phyloP scores from a whole-genome alignment of 1,284 basidiomycete species.

The Omphalotus olearius region DNA sequence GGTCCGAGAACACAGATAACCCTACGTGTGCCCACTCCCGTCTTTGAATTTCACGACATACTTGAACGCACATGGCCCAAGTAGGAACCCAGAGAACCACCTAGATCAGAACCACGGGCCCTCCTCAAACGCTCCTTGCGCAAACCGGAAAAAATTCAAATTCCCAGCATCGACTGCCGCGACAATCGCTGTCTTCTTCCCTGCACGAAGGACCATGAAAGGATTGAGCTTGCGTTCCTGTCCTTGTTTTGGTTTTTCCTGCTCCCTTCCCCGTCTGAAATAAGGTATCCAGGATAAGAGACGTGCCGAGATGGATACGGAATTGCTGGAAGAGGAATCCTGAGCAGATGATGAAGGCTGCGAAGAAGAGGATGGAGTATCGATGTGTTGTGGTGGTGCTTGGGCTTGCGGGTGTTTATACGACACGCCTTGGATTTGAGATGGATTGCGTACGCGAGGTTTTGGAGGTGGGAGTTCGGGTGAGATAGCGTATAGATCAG shows the following conservation, averaged over 20 bases:
- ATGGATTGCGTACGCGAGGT: constrained; percentile 40
- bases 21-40: no score
- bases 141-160: constrained; percentile 87
- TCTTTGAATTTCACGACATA: no score
- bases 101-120: constrained; percentile 41
- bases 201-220: constrained; percentile 77
- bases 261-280: not conserved
- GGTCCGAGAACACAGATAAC: no score
- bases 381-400: constrained; percentile 6
- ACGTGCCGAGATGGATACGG: constrained; percentile 10
- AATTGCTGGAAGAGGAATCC: constrained; percentile 15
- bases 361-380: not conserved
- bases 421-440: constrained; percentile 14
- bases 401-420: constrained; percentile 11
- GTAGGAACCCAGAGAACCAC: no score
- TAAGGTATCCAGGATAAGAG: constrained; percentile 30
- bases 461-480: constrained; percentile 54
- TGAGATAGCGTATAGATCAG: constrained; percentile 55
- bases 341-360: constrained; percentile 2
- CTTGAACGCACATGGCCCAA: no score
- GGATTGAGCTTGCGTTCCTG: constrained; percentile 44
- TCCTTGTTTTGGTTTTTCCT: not conserved
- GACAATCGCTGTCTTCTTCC: constrained; percentile 81
- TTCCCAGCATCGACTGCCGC: constrained; percentile 90
- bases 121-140: constrained; percentile 81